Evolutionary conservation across 2,329 filamentous ascomycete species (phyloP), one percentile per base, ranked within the genome.

Genomic region (Westerdykella aurantiaca): DNA sequence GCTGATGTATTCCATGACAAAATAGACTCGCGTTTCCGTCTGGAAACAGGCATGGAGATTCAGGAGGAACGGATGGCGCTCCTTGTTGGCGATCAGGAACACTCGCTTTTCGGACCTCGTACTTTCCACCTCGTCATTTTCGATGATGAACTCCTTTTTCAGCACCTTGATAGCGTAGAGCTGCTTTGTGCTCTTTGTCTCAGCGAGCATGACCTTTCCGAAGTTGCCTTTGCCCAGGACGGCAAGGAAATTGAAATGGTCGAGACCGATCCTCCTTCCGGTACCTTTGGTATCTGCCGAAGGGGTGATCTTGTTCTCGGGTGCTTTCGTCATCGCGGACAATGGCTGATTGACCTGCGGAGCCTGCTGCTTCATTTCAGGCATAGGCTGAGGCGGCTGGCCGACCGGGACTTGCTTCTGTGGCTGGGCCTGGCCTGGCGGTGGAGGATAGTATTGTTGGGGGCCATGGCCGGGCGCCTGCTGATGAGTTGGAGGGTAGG

Each of bases 71-170:
- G 94, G 93, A 64, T 98, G 93, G 12, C 88, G 83, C 66, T 97
- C 93, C 67, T 95, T 89, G 73, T 98, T 98, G 29, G 93, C 93
- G 64, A 98, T 86, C 66, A 98, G 69, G 73, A 97, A 95, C 13
- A 98, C 94, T 51, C 93, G 81, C 79, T 98, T 98, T 71, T 98
- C 93, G 0, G 93, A 98, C 52, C 91, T 82, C 34, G 89, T 96
- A 69, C 91, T 97, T 69, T 98, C 93, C 6, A 98, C 93, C 72
- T 98, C 93, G 63, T 98, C 93, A 53, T 98, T 95, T 67, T 98
- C 94, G 50, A 98, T 98, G 64, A 98, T 98, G 68, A 98, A 98
- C 68, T 98, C 93, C 73, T 98, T 98, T 79, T 98, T 98, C 56
- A 98, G 74, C 31, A 98, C 93, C 72, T 98, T 98, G 70, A 98